These are phyloP conservation scores for Xanthoconium separans DNA, from an alignment of 1,284 basidiomycete species.

Conservation along the genomic window DNA sequence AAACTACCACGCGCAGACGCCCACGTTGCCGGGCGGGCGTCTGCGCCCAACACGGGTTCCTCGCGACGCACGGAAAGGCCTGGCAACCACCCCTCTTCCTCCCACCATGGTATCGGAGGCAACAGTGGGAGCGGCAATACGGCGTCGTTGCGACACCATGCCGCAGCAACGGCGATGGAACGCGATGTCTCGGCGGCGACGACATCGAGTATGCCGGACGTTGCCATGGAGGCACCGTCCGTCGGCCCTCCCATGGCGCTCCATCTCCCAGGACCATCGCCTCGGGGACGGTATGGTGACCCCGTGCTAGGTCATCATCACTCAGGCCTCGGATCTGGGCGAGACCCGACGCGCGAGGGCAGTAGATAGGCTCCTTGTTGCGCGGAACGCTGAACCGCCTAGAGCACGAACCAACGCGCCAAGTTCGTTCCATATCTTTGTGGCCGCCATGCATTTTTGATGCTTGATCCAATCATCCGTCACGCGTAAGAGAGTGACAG, in stretches of 20 bases:
- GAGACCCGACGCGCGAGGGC: slow-evolving; percentile 29
- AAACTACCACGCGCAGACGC: slow-evolving; percentile 55
- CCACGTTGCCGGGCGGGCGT: slow-evolving; percentile 48
- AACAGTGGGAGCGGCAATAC: neutral
- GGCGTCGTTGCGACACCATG: slow-evolving; percentile 24
- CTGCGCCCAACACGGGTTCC: slow-evolving; percentile 40
- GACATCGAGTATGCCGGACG: slow-evolving; percentile 18
- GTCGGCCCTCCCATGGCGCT: slow-evolving; percentile 24
- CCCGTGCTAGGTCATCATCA: slow-evolving; percentile 10
- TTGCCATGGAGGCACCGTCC: slow-evolving; percentile 31
- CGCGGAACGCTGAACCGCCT: slow-evolving; percentile 23
- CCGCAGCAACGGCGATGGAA: slow-evolving; percentile 20
- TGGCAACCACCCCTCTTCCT: slow-evolving; percentile 19
- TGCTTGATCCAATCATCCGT: slow-evolving; percentile 5
- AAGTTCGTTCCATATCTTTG: neutral
- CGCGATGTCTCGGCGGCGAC: slow-evolving; percentile 18
- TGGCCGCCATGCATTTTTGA: neutral
- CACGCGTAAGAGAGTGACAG: slow-evolving; percentile 1
- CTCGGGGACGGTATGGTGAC: slow-evolving; percentile 31
- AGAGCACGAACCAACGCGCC: too few species aligned
- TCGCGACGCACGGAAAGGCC: slow-evolving; percentile 32
- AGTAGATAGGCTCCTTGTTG: slow-evolving; percentile 28
- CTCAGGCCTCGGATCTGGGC: slow-evolving; percentile 18
- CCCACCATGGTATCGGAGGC: too few species aligned
- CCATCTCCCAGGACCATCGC: slow-evolving; percentile 29